phyloP scores from a whole-genome alignment of 2,329 filamentous ascomycete species.

The Stagonosporopsis chrysanthemi region DNA sequence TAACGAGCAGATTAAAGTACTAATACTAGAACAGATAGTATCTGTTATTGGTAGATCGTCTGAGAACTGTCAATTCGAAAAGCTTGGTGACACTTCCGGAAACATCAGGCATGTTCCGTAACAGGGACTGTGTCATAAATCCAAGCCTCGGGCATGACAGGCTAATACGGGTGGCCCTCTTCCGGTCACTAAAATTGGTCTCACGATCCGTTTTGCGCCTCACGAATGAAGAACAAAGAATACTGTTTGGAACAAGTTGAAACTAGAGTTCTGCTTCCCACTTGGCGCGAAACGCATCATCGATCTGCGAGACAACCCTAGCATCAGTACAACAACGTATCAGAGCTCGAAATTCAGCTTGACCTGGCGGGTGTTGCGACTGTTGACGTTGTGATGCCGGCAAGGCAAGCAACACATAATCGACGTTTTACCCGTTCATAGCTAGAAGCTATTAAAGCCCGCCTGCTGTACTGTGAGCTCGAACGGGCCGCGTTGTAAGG shows the following conservation, averaged over 20 bases:
- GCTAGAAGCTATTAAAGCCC: not conserved
- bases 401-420: not conserved
- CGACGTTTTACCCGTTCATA: not conserved
- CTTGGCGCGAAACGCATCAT: slow-evolving; percentile 16
- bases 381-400: not conserved
- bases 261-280: slow-evolving; percentile 14
- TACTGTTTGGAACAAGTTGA: slow-evolving; percentile 13
- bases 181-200: not conserved
- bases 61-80: slow-evolving; percentile 1
- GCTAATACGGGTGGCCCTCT: not conserved
- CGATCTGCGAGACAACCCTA: slow-evolving; percentile 4
- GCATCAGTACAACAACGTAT: not conserved
- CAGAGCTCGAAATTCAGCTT: not conserved
- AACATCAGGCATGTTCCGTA: not conserved
- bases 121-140: slow-evolving; percentile 14
- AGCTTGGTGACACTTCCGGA: slow-evolving; percentile 16
- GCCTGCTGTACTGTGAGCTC: not conserved
- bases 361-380: not conserved
- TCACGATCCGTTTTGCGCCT: not conserved
- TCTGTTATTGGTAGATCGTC: slow-evolving; percentile 5
- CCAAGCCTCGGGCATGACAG: slow-evolving; percentile 1
- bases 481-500: not conserved
- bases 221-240: not conserved
- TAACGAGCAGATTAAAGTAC: not conserved
- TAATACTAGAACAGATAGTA: not conserved